Conservation (phyloP, 2,329 filamentous ascomycete species). For the Fusarium sp. region DNA sequence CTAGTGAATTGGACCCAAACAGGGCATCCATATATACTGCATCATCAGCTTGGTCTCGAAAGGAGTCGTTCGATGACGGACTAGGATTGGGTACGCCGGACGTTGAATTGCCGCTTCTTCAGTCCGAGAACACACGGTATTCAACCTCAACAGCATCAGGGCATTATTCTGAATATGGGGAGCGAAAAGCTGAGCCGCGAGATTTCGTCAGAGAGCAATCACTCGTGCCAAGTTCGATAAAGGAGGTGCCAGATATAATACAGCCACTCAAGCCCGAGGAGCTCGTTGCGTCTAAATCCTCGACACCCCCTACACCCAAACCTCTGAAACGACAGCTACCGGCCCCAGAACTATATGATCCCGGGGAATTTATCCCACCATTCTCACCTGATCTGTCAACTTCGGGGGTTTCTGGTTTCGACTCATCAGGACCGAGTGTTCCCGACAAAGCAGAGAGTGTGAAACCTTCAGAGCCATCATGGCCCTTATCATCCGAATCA, state of each 20-base stretch:
- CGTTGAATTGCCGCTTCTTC: slow-evolving; percentile 22
- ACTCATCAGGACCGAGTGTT: background rate
- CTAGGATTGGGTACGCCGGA: slow-evolving; percentile 20
- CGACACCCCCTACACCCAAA: slow-evolving; percentile 25
- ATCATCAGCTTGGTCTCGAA: slow-evolving; percentile 21
- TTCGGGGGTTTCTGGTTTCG: background rate
- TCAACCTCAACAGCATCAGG: slow-evolving; percentile 35
- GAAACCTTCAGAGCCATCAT: slow-evolving; percentile 17
- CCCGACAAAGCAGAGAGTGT: background rate
- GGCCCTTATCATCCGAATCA: slow-evolving; percentile 30
- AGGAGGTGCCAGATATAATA: slow-evolving; percentile 15
- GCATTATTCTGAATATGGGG: slow-evolving; percentile 22
- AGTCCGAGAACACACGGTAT: slow-evolving; percentile 21
- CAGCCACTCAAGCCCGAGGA: slow-evolving; percentile 23
- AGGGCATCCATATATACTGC: slow-evolving; percentile 22
- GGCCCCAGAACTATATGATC: slow-evolving; percentile 16
- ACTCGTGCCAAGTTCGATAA: slow-evolving; percentile 10
- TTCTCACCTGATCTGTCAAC: slow-evolving; percentile 14
- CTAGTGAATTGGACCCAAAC: slow-evolving; percentile 19
- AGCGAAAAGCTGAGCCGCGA: slow-evolving; percentile 12
- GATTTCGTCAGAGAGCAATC: slow-evolving; percentile 26
- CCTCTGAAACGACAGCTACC: slow-evolving; percentile 14
- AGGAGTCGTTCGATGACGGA: background rate
- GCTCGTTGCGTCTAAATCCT: slow-evolving; percentile 15
- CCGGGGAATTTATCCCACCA: slow-evolving; percentile 21